These are phyloP conservation scores for Erodium moschatum DNA, from an alignment of 441 rosid species.

Conservation along the genomic window DNA sequence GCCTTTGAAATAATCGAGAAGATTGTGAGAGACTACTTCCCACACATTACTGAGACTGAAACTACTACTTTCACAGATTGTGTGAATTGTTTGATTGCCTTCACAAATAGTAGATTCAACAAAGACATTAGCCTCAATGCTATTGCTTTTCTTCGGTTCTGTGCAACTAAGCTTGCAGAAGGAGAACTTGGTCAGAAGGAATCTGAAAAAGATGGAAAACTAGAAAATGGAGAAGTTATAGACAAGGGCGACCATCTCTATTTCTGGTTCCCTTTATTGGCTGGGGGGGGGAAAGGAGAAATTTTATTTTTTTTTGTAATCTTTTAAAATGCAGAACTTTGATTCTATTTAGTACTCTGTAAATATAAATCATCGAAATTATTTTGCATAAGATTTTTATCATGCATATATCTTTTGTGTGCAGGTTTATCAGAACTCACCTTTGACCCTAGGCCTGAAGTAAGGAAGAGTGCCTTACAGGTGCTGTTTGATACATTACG, in stretches of 20 bases:
- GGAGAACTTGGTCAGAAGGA: conserved; percentile 79
- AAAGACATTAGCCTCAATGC: conserved; percentile 94
- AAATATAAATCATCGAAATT: conserved; percentile 9
- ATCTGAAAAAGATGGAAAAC: conserved; percentile 46
- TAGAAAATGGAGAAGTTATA: conserved; percentile 54
- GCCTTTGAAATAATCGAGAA: conserved; percentile 98
- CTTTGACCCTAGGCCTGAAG: conserved; percentile 98
- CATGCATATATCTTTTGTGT: conserved; percentile 18
- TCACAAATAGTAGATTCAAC: conserved; percentile 91
- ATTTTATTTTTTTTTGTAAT: too few species aligned
- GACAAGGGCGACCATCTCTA: conserved; percentile 75
- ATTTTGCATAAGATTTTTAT: conserved; percentile 11
- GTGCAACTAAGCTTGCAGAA: conserved; percentile 97
- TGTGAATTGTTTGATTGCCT: conserved; percentile 94
- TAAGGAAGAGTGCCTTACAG: conserved; percentile 94
- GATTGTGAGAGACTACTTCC: conserved; percentile 93
- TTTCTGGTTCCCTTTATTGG: conserved; percentile 97
- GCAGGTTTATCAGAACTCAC: conserved; percentile 98
- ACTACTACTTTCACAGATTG: conserved; percentile 98
- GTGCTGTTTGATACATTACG: conserved; percentile 86
- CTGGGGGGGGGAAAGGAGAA: too few species aligned
- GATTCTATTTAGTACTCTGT: not conserved
- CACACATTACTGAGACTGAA: conserved; percentile 97
- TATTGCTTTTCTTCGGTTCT: conserved; percentile 85
- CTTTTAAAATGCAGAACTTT: not conserved